phyloP scores from a whole-genome alignment of 2,329 filamentous ascomycete species.

The Scedosporium apiospermum region DNA sequence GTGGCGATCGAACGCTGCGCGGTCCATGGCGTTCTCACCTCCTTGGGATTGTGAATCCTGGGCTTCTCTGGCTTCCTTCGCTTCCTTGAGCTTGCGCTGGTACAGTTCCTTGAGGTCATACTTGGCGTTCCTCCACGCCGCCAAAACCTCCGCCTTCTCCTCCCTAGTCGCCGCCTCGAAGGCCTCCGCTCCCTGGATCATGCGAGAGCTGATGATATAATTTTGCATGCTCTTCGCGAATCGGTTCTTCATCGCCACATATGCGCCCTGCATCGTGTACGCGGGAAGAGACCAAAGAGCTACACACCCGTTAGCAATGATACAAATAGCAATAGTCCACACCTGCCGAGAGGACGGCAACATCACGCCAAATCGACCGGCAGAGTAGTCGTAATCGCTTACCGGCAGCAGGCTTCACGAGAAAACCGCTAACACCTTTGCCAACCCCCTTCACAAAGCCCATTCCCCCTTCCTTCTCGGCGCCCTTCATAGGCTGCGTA shows the following conservation, averaged over 20 bases:
- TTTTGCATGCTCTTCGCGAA: constrained; percentile 65
- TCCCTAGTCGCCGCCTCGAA: constrained; percentile 40
- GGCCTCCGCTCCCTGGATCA: constrained; percentile 65
- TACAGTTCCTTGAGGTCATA: constrained; percentile 53
- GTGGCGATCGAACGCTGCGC: background rate
- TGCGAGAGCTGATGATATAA: constrained; percentile 70
- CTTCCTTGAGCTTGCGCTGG: constrained; percentile 36
- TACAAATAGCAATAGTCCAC: no score
- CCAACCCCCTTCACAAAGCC: constrained; percentile 73
- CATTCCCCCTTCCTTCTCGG: constrained; percentile 32
- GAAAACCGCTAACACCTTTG: constrained; percentile 71
- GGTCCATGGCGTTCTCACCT: background rate
- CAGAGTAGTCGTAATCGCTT: constrained; percentile 17
- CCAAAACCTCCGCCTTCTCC: constrained; percentile 56
- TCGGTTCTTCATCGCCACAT: constrained; percentile 64
- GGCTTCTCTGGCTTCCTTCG: constrained; percentile 9
- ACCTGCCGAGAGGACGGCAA: background rate
- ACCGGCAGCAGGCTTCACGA: constrained; percentile 76
- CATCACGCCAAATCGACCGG: background rate
- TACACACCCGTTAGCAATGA: background rate
- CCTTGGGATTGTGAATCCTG: constrained; percentile 7
- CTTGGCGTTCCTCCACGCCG: constrained; percentile 53
- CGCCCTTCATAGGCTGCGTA: constrained; percentile 62
- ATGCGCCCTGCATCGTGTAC: constrained; percentile 74
- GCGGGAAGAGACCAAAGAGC: constrained; percentile 39